phyloP scores from a whole-genome alignment of 148 eudicot genomes.

The Polygonum aviculare region DNA sequence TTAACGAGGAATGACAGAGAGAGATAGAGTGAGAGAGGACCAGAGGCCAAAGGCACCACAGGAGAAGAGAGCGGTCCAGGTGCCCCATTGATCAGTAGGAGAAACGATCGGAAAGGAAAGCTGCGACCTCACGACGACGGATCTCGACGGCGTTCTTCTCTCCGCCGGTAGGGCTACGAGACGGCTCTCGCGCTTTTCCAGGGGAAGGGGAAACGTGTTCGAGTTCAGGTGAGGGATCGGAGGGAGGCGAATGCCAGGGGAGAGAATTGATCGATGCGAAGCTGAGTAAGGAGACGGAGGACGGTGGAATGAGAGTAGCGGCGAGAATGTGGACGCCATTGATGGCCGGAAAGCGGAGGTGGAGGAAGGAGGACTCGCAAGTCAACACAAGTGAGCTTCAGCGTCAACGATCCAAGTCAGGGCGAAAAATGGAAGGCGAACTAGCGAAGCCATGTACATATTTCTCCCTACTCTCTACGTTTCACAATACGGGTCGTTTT shows the following conservation, averaged over 20 bases:
- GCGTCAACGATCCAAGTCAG: neutral
- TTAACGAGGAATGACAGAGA: neutral
- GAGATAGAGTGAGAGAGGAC: conserved; percentile 21
- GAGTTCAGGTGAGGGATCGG: neutral
- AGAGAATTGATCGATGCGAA: neutral
- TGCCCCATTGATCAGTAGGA: conserved; percentile 74
- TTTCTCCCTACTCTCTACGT: no score
- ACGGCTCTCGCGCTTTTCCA: neutral
- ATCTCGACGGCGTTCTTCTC: conserved; percentile 11
- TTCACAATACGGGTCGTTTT: no score
- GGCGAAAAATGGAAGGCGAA: neutral
- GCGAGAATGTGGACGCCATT: conserved; percentile 1
- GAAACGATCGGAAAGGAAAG: conserved; percentile 53
- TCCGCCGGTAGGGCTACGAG: neutral
- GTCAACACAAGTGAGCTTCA: neutral
- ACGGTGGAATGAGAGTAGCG: neutral
- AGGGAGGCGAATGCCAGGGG: neutral
- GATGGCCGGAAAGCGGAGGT: conserved; percentile 3
- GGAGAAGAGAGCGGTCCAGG: conserved; percentile 77
- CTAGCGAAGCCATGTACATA: no score
- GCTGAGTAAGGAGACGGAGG: neutral
- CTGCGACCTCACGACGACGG: conserved; percentile 22
- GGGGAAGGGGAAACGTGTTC: neutral
- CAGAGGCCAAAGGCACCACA: conserved; percentile 78
- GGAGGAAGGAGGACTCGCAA: neutral